Base-by-base conservation (phyloP, 2,329 filamentous ascomycete genomes). In the Penicillium hesseltinei region DNA sequence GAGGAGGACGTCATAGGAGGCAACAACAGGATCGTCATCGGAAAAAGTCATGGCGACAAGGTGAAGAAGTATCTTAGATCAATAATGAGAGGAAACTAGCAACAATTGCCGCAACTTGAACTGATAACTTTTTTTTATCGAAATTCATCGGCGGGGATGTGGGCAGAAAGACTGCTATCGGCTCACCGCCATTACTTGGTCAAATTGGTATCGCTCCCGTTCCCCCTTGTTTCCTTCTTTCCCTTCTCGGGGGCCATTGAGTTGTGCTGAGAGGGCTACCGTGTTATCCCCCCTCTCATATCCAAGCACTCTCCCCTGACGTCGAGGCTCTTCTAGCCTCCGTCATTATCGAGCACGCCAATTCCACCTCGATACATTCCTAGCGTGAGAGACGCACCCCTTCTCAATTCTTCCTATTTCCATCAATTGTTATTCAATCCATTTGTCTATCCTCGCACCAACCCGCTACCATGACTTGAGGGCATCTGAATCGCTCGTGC, bases 1-100 rank as follows among this genome's bases (percentile, higher is more conserved):
- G 71, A 96, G 86, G 77, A 88, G 93, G 74, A 97, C 86, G 70
- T 91, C 85, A 82, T 96, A 97, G 61, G 83, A 86, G 42, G 86
- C 82, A 52, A 88, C 81, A 63, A 92, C 82, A 53, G 89, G 89
- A 69, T 92, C 89, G 21, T 62, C 60, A 33, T 64, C 59, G 48
- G 82, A 74, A 46, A 63, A 57, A 38, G 58, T 57, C 65, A 69
- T 67, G 31, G 6, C 35, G 19, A 21, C 2, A 25, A 10, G 44
- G 13, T 17, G 3, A 10, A 13, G 8, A 17, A 33, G 19, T 57
- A 57, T 25, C 5, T 25, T 7, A 15, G 7, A 40, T 11, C 7
- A 40, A n/a, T n/a, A 40, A 29, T 11, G 11, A 17, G 9, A 19
- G 21, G 15, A 8, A 33, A 25, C 6, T 7, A 9, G 23, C 1